Evolutionary conservation across 306 rosid genomes (phyloP).

Genomic region (Vigna reflexopilosa): DNA sequence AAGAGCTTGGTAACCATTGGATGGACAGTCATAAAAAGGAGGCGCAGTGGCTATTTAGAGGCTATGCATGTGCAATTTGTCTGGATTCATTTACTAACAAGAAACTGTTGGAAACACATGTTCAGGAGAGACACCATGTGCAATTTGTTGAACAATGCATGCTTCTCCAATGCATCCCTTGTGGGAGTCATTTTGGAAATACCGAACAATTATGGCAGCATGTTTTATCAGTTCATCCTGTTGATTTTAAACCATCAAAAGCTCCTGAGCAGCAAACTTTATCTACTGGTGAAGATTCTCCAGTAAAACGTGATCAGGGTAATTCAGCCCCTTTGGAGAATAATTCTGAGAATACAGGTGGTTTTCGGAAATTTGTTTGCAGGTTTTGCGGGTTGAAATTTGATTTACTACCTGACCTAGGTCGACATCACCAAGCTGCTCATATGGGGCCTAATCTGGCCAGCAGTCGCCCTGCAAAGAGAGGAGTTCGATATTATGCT

Average conservation of each 20-base stretch:
- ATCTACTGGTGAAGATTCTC: slow-evolving; percentile 62
- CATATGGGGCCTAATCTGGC: slow-evolving; percentile 89
- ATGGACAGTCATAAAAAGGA: slow-evolving; percentile 96
- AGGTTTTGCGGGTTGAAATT: slow-evolving; percentile 97
- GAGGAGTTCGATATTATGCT: slow-evolving; percentile 83
- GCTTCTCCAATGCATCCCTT: slow-evolving; percentile 98
- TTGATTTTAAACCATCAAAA: slow-evolving; percentile 69
- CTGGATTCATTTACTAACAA: slow-evolving; percentile 92
- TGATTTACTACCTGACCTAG: slow-evolving; percentile 96
- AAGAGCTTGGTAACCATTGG: slow-evolving; percentile 88
- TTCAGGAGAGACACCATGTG: slow-evolving; percentile 96
- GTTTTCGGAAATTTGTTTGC: slow-evolving; percentile 75
- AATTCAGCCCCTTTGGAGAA: slow-evolving; percentile 64
- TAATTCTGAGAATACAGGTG: slow-evolving; percentile 61
- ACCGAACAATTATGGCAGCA: slow-evolving; percentile 87
- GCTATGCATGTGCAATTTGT: slow-evolving; percentile 96
- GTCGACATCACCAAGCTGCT: slow-evolving; percentile 99
- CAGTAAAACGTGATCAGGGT: slow-evolving; percentile 59
- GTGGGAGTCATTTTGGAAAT: slow-evolving; percentile 93
- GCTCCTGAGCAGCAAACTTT: slow-evolving; percentile 59
- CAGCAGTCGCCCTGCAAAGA: slow-evolving; percentile 73
- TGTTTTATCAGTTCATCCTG: slow-evolving; percentile 77
- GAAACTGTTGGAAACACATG: slow-evolving; percentile 90
- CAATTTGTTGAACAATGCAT: slow-evolving; percentile 94
- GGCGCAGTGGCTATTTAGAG: slow-evolving; percentile 98